Base-by-base conservation (phyloP, 768 basidiomycete species). In the Macrolepiota dolichaula region DNA sequence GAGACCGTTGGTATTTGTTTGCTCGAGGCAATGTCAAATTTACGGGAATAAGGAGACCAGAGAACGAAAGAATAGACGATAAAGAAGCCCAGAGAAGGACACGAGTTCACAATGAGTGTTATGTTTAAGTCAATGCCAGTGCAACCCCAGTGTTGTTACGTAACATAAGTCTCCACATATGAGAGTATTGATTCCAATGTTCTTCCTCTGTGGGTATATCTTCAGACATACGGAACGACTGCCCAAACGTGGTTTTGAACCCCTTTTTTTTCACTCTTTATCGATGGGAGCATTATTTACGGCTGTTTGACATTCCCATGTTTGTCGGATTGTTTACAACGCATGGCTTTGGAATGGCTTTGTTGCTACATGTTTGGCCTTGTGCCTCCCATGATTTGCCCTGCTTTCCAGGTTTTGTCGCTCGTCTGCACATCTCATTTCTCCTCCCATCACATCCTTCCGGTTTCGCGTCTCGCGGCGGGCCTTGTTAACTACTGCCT, bases 301-400 rank as follows among this genome's bases (percentile, higher is more conserved):
- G 10, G 63, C 63, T 69, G 59, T 62, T 65, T 70, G 53, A 25
- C 3, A 19, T 37, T 35, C 47, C 47, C 55, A 46, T 70, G 22
- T 66, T 68, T 70, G 24, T 67, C 29, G 7, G 7, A 32, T 68
- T 77, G 72, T 73, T 79, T 79, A 72, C 63, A 74, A 69, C 63
- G 57, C 69, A 76, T 76, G 76, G 73, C 75, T 65, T 76, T 67
- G 75, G 76, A 72, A 68, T 78, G 74, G 71, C 47, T 51, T 68
- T 78, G 72, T 77, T 77, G 70, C 68, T 56, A 54, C 40, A 42
- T 55, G 59, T 67, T 73, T 77, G 75, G 72, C 57, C 56, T 51
- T 71, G 72, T 73, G 65, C 73, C 73, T 72, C 71, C 66, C 60
- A 65, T 71, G 71, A 72, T 72, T 73, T 74, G 69, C 61, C 66